These are phyloP conservation scores for Yamadazyma mexicana DNA, from an alignment of 1,139 yeast genomes.

Conservation along the genomic window DNA sequence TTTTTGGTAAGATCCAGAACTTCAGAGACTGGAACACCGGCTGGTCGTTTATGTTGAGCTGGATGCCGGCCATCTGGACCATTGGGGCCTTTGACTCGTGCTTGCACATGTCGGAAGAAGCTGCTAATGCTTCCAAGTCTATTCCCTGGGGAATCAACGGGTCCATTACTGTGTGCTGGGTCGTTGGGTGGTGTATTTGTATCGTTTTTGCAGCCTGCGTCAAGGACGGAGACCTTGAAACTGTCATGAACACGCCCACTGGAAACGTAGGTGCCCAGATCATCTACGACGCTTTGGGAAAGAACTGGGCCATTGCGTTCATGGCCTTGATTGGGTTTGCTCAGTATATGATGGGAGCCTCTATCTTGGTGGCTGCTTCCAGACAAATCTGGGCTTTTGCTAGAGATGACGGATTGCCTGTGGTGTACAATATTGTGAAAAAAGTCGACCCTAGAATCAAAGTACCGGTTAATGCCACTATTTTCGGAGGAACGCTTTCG, in stretches of 20 bases:
- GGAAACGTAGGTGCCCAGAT: constrained; percentile 68
- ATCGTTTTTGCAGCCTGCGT: constrained; percentile 59
- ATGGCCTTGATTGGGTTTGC: constrained; percentile 60
- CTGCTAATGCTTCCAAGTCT: constrained; percentile 60
- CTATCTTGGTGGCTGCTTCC: constrained; percentile 36
- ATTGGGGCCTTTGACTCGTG: constrained; percentile 71
- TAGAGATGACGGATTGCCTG: constrained; percentile 45
- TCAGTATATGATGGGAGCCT: constrained; percentile 64
- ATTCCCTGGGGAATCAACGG: constrained; percentile 62
- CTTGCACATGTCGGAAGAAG: constrained; percentile 75
- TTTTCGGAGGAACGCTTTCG: constrained; percentile 49
- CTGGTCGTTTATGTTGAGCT: constrained; percentile 61
- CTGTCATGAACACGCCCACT: constrained; percentile 43
- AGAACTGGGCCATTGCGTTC: constrained; percentile 66
- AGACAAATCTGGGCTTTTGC: constrained; percentile 41
- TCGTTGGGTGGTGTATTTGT: constrained; percentile 59
- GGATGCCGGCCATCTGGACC: constrained; percentile 70
- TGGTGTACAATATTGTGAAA: constrained; percentile 45
- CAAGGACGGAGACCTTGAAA: constrained; percentile 45
- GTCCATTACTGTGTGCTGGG: constrained; percentile 56
- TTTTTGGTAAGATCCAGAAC: constrained; percentile 59
- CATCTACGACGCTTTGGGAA: constrained; percentile 64
- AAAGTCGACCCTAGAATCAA: constrained; percentile 51
- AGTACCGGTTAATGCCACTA: constrained; percentile 61
- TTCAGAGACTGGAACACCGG: constrained; percentile 61